phyloP scores from a whole-genome alignment of 768 basidiomycete species.

The Russula olivacea region DNA sequence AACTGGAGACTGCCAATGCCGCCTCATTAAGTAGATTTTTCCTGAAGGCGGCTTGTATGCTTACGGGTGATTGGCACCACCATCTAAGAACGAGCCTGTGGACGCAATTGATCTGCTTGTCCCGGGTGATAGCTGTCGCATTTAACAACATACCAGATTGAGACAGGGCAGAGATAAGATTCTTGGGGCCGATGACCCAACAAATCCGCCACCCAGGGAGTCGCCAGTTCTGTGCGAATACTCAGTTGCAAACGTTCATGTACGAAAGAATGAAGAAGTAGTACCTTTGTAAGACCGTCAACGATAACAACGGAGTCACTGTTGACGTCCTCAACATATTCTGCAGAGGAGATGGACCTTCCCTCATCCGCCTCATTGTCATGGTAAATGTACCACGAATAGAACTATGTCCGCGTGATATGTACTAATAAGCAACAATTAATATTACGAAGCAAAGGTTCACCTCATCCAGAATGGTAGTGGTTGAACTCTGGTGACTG shows the following conservation, averaged over 20 bases:
- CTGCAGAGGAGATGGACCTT: constrained; percentile 73
- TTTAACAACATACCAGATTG: constrained; percentile 55
- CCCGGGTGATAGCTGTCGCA: background rate
- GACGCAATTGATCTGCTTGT: background rate
- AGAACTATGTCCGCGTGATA: constrained; percentile 51
- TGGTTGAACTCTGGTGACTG: constrained; percentile 63
- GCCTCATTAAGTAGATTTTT: constrained; percentile 1
- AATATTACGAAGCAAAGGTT: constrained; percentile 4
- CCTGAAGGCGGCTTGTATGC: constrained; percentile 28
- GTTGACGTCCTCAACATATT: constrained; percentile 84
- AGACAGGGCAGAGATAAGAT: constrained; percentile 82
- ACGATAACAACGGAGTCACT: constrained; percentile 80
- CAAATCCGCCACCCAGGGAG: constrained; percentile 93
- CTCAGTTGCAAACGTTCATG: constrained; percentile 23
- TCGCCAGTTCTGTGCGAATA: constrained; percentile 71
- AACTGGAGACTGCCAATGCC: constrained; percentile 61
- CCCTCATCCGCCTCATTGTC: constrained; percentile 70
- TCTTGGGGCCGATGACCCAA: constrained; percentile 90
- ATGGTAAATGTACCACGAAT: constrained; percentile 93
- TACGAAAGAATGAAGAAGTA: background rate
- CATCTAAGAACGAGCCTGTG: constrained; percentile 82
- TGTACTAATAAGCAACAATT: background rate
- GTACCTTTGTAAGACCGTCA: constrained; percentile 87
- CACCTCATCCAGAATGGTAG: constrained; percentile 81
- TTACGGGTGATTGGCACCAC: constrained; percentile 90